Percentiles rank a stretch among this genome's conserved stretches.
Conservation (phyloP, 2,329 filamentous ascomycete genomes). For the Cercospora sesami region DNA sequence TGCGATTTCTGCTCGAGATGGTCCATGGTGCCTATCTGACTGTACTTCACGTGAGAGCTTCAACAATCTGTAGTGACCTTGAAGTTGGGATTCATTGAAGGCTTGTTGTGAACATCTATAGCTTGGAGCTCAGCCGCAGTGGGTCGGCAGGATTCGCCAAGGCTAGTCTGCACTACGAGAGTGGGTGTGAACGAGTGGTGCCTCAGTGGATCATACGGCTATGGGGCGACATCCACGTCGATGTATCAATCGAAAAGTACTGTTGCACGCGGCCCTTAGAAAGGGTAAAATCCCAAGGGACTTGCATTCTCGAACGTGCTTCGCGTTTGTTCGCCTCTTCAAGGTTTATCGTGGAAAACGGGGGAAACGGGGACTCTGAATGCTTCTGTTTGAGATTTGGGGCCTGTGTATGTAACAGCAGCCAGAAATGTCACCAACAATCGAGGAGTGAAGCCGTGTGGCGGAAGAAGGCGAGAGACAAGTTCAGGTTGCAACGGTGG, state of each 20-base stretch:
- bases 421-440: neutral
- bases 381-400: neutral
- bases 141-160: constrained; percentile 4
- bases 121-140: neutral
- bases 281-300: neutral
- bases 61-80: neutral
- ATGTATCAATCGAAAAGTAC: no score
- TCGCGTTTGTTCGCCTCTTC: neutral
- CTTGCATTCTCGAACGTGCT: neutral
- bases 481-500: neutral
- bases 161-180: neutral
- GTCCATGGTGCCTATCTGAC: neutral
- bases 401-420: neutral
- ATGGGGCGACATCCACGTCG: neutral
- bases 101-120: neutral
- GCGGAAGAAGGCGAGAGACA: neutral
- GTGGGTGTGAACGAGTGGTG: neutral
- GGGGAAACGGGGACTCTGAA: neutral
- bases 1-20: constrained; percentile 6
- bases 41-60: neutral
- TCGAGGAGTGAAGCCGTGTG: neutral
- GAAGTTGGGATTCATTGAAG: neutral
- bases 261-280: neutral
- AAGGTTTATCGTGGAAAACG: neutral
- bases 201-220: neutral